These are phyloP conservation scores for Annulohypoxylon stygium DNA, from an alignment of 495 filamentous ascomycete genomes.

Conservation along the genomic window DNA sequence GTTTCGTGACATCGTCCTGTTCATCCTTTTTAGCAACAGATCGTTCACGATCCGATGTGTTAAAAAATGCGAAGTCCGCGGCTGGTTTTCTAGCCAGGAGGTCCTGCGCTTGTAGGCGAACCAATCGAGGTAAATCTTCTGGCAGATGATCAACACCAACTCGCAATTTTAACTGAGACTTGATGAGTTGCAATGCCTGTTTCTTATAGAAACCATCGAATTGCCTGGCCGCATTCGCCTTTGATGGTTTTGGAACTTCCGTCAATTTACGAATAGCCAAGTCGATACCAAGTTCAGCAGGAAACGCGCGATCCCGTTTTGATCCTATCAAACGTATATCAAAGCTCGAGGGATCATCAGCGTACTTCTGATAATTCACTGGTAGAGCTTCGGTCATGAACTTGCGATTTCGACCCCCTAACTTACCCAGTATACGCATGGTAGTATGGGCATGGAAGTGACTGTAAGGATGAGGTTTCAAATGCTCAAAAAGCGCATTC, in stretches of 20 bases:
- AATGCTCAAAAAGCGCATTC: conserved; percentile 94
- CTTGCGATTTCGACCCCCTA: conserved; percentile 93
- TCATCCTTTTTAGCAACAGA: conserved; percentile 87
- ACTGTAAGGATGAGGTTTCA: conserved; percentile 91
- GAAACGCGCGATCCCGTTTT: conserved; percentile 87
- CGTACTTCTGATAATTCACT: conserved; percentile 82
- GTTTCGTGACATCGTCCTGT: conserved; percentile 84
- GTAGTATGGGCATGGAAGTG: conserved; percentile 98
- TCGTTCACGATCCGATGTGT: conserved; percentile 79
- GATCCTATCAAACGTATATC: conserved; percentile 91
- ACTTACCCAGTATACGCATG: conserved; percentile 97
- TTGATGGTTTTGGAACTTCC: conserved; percentile 75
- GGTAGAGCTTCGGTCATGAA: conserved; percentile 90
- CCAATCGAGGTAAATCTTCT: conserved; percentile 84
- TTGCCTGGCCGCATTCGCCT: conserved; percentile 67
- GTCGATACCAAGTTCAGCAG: conserved; percentile 85
- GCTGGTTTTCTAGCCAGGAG: conserved; percentile 77
- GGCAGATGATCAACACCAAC: conserved; percentile 90
- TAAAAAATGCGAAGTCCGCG: conserved; percentile 70
- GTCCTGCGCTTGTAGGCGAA: conserved; percentile 91
- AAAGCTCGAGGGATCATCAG: conserved; percentile 87
- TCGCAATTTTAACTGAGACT: conserved; percentile 86
- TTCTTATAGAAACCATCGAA: conserved; percentile 91
- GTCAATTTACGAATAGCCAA: conserved; percentile 86
- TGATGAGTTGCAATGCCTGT: conserved; percentile 88